Conservation (phyloP, 331 rosid species). For the Malus hybrid region DNA sequence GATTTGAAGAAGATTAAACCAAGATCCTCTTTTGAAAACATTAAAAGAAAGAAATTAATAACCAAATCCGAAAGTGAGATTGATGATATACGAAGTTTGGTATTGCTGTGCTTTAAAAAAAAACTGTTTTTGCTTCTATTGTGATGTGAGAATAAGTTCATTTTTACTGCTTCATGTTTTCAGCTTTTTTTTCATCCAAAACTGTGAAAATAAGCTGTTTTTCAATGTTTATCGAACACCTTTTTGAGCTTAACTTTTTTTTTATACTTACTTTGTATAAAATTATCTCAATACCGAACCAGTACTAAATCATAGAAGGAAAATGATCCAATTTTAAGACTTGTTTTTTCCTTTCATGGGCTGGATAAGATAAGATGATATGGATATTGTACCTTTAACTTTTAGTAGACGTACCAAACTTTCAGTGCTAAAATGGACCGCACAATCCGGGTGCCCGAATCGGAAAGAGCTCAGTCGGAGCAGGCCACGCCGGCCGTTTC, state of each 20-base stretch:
- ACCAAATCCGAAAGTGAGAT: not conserved
- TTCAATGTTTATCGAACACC: no score
- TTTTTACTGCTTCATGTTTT: no score
- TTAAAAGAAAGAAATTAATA: not conserved
- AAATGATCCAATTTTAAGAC: no score
- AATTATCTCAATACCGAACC: no score
- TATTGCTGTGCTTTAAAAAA: no score
- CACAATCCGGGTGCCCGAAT: not conserved
- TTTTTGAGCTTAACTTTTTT: no score
- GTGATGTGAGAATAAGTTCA: no score
- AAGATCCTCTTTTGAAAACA: not conserved
- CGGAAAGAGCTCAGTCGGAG: not conserved
- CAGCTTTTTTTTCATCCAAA: no score
- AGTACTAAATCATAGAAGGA: not conserved
- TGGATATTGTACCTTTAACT: not conserved
- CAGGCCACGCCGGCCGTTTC: not conserved
- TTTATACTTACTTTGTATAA: no score
- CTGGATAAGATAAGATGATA: not conserved
- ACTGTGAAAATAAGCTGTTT: no score
- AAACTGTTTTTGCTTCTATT: no score
- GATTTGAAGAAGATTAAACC: not conserved
- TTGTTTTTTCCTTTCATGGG: no score
- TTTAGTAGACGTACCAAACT: accelerated
- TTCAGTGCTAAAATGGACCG: not conserved
- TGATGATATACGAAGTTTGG: not conserved